These are phyloP conservation scores for Globisporangium cylindrosporum DNA, from an alignment of 352 stramenopile genomes.

Conservation along the genomic window DNA sequence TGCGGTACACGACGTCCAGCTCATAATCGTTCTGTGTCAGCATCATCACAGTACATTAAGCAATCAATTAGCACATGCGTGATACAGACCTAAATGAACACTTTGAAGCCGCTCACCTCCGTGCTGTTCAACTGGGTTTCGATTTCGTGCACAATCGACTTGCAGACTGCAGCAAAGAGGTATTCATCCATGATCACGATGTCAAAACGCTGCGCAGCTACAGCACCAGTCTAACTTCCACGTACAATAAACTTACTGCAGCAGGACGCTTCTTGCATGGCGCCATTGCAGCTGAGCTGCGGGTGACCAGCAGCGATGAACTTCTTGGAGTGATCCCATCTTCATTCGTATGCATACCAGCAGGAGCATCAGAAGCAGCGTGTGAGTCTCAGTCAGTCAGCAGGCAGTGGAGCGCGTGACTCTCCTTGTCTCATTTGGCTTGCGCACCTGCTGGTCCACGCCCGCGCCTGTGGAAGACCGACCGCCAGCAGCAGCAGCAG, in stretches of 20 bases:
- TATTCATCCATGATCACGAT: neutral
- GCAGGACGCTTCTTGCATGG: slow-evolving; percentile 53
- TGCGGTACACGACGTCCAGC: slow-evolving; percentile 82
- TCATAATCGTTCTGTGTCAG: slow-evolving; percentile 62
- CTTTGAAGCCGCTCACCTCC: slow-evolving; percentile 22
- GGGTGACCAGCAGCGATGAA: slow-evolving; percentile 61
- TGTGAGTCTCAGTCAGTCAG: neutral
- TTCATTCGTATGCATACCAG: slow-evolving; percentile 12
- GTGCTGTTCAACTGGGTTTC: slow-evolving; percentile 81
- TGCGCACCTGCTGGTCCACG: slow-evolving; percentile 57
- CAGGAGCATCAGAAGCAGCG: neutral
- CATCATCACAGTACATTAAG: neutral
- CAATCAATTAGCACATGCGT: neutral
- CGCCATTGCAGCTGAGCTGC: slow-evolving; percentile 62
- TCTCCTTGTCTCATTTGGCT: neutral
- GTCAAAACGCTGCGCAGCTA: neutral
- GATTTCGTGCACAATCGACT: slow-evolving; percentile 79
- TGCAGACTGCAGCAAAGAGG: slow-evolving; percentile 52
- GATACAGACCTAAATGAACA: neutral
- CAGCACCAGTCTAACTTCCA: neutral
- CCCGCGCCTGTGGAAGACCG: slow-evolving; percentile 19
- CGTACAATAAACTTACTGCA: slow-evolving; percentile 47
- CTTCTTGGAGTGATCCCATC: slow-evolving; percentile 80
- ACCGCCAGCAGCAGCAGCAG: slow-evolving; percentile 12
- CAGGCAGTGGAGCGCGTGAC: neutral